These are phyloP conservation scores for Fusarium proliferatum DNA, from an alignment of 2,329 filamentous ascomycete genomes.

Conservation along the genomic window DNA sequence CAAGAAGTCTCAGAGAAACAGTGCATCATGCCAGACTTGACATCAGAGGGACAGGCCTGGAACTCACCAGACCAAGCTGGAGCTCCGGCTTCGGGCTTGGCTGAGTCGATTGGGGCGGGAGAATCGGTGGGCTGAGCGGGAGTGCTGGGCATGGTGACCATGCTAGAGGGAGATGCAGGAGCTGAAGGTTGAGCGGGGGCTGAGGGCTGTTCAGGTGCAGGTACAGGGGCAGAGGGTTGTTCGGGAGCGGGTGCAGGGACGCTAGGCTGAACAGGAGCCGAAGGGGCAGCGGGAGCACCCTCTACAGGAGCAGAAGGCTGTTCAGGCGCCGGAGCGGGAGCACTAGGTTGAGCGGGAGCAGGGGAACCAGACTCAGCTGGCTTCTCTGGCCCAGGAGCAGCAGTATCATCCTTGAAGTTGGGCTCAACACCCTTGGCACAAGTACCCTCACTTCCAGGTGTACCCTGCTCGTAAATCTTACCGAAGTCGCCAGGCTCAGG, in stretches of 20 bases:
- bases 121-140: not conserved
- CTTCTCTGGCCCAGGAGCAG: conserved; percentile 3
- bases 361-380: not conserved
- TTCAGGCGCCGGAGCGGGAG: not conserved
- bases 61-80: conserved; percentile 17
- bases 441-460: conserved; percentile 19
- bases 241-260: not conserved
- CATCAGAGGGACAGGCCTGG: conserved; percentile 19
- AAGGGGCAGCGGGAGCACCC: not conserved
- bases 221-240: not conserved
- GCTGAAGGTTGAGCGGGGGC: not conserved
- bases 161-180: not conserved
- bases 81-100: not conserved
- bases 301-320: not conserved
- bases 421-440: conserved; percentile 36
- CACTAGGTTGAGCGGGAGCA: not conserved
- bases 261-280: not conserved
- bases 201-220: not conserved
- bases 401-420: conserved; percentile 30
- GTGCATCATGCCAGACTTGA: conserved; percentile 19
- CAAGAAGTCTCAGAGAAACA: conserved; percentile 34
- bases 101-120: not conserved
- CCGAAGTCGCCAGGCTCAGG: conserved; percentile 42
- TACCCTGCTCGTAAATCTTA: conserved; percentile 32
- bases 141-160: not conserved